Base-by-base conservation (phyloP, 2,329 filamentous ascomycete species). In the Nectriaceae sp. region DNA sequence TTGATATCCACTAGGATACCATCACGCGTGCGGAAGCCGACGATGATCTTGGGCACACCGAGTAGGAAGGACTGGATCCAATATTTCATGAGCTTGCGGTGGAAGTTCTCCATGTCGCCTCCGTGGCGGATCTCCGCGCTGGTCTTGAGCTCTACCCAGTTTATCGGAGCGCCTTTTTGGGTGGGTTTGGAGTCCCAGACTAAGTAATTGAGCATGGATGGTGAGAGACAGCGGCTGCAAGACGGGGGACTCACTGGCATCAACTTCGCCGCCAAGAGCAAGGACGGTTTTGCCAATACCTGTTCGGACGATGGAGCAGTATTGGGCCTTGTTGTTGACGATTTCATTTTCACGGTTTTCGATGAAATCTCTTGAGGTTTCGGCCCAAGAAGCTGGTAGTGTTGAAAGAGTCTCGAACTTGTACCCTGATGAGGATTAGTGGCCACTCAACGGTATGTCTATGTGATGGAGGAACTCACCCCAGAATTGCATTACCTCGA, bases 41-140 rank as follows among this genome's bases (percentile, higher is more conserved):
- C 88, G 39, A 97, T 84, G 56, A 99, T 90, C 57, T 87, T 94
- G 1, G 91, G 90, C 1, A 97, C 92, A 35, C 93, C 93, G 2
- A 99, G 84, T 3, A 99, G 77, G 65, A 96, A 99, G 0, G 89
- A 96, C 69, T 97, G 94, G 13, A 93, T 90, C 94, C 94, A 99
- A 72, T 93, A 96, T 64, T 95, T 95, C 70, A 96, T 82, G 46
- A 97, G 79, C 67, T 97, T 97, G 41, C 89, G 83, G 70, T 97
- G 89, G 65, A 93, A 96, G 54, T 84, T 87, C 18, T 86, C 70
- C 63, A 84, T 77, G 61, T 94, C 89, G 40, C 83, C 79, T 2
- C 85, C 78, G 51, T 80, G 80, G 43, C 77, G 76, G 42, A 93
- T 85, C 55, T 88, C 84, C 35, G 82, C 85, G n/a, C 84, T 83